These are phyloP conservation scores for Ceratocystiopsis minuta DNA, from an alignment of 2,329 filamentous ascomycete species.

Conservation along the genomic window DNA sequence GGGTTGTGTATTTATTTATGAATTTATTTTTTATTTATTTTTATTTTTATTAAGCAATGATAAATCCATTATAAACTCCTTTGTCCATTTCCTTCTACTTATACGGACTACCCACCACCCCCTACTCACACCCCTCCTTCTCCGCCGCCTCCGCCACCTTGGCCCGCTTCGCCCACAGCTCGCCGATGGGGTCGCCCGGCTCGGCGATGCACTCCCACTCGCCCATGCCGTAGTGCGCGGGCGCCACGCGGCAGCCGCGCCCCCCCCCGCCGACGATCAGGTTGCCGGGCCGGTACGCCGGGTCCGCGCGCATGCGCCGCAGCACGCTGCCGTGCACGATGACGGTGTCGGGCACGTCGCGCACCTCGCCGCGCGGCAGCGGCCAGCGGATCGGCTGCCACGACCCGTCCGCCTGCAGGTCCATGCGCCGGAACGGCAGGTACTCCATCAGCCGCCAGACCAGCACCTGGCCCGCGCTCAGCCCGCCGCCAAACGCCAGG, in stretches of 20 bases:
- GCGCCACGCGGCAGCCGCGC: conserved; percentile 44
- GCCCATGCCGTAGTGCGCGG: conserved; percentile 45
- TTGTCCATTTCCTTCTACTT: no score
- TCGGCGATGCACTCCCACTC: conserved; percentile 52
- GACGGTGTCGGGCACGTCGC: conserved; percentile 55
- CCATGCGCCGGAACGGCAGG: conserved; percentile 66
- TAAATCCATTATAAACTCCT: no score
- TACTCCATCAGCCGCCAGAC: conserved; percentile 70
- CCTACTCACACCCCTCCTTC: no score
- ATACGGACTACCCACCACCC: no score
- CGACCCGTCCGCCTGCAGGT: conserved; percentile 50
- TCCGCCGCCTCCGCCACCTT: no score
- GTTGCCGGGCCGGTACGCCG: conserved; percentile 56
- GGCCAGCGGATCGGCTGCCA: conserved; percentile 75
- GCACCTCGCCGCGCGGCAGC: conserved; percentile 56
- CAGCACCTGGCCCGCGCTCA: conserved; percentile 35
- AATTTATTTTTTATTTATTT: no score
- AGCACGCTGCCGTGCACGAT: conserved; percentile 60
- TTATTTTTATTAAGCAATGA: no score
- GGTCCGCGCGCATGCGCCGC: conserved; percentile 46
- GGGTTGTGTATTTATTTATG: no score
- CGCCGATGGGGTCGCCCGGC: conserved; percentile 48
- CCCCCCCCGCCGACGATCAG: conserved; percentile 66
- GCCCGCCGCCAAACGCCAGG: conserved; percentile 43
- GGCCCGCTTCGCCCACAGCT: conserved; percentile 30